These are phyloP conservation scores for Filosporella fistucella DNA, from an alignment of 495 filamentous ascomycete species.

Conservation along the genomic window DNA sequence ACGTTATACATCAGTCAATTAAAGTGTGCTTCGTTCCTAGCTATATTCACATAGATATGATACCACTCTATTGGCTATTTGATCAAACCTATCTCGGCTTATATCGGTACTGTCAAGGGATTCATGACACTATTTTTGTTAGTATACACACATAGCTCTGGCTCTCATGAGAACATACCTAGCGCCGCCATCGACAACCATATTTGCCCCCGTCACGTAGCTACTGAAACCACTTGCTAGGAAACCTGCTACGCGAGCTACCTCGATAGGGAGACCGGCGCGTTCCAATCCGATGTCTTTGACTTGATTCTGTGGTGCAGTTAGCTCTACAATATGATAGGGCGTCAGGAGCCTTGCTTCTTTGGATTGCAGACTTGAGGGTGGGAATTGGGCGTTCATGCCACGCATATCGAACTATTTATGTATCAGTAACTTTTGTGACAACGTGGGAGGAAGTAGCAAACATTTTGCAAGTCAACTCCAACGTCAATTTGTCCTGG, in stretches of 20 bases:
- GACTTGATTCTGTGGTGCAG: slow-evolving; percentile 28
- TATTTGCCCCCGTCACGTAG: slow-evolving; percentile 63
- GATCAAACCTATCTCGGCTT: too few species aligned
- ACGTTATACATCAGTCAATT: too few species aligned
- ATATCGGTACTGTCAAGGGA: slow-evolving; percentile 40
- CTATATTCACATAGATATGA: too few species aligned
- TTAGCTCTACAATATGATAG: not conserved
- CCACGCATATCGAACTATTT: slow-evolving; percentile 46
- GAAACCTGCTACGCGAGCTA: slow-evolving; percentile 52
- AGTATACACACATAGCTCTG: slow-evolving; percentile 8
- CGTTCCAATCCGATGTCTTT: slow-evolving; percentile 41
- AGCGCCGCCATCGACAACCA: slow-evolving; percentile 59
- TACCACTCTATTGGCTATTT: too few species aligned
- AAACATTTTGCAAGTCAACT: slow-evolving; percentile 43
- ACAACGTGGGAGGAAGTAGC: slow-evolving; percentile 3
- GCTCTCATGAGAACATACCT: slow-evolving; percentile 3
- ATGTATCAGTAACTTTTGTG: not conserved
- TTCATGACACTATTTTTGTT: slow-evolving; percentile 30
- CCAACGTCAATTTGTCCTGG: slow-evolving; percentile 56
- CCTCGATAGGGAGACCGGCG: slow-evolving; percentile 47
- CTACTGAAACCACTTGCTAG: slow-evolving; percentile 59
- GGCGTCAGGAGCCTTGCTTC: slow-evolving; percentile 27
- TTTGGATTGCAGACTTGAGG: slow-evolving; percentile 46
- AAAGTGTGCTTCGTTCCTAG: too few species aligned
- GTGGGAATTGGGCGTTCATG: slow-evolving; percentile 50